These are phyloP conservation scores for Rhizopogon vinicolor DNA, from an alignment of 768 basidiomycete genomes.

Conservation along the genomic window DNA sequence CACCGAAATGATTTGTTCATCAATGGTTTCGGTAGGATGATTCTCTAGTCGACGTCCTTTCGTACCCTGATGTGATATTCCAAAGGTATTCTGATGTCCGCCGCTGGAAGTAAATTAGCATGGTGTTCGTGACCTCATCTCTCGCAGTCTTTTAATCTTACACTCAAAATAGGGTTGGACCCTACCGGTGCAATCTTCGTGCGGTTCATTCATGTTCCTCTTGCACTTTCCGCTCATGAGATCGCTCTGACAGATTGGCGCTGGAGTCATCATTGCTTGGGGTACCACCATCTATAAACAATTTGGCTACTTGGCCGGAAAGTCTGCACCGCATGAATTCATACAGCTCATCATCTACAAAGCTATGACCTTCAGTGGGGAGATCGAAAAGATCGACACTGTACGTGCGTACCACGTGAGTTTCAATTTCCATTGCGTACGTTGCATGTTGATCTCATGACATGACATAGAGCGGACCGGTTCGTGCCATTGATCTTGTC, in stretches of 20 bases:
- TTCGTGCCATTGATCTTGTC: slow-evolving; percentile 23
- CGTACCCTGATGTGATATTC: slow-evolving; percentile 1
- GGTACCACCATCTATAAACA: slow-evolving; percentile 67
- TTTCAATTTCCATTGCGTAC: slow-evolving; percentile 5
- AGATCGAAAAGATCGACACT: slow-evolving; percentile 86
- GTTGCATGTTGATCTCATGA: not conserved
- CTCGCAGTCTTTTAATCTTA: slow-evolving; percentile 1
- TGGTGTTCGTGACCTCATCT: slow-evolving; percentile 62
- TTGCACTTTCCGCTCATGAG: slow-evolving; percentile 1
- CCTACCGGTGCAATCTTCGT: slow-evolving; percentile 76
- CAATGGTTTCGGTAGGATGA: slow-evolving; percentile 61
- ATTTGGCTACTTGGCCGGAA: slow-evolving; percentile 86
- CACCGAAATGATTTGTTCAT: slow-evolving; percentile 92
- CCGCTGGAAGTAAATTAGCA: slow-evolving; percentile 69
- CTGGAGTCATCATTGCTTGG: slow-evolving; percentile 82
- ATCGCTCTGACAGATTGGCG: slow-evolving; percentile 50
- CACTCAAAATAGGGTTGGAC: slow-evolving; percentile 52
- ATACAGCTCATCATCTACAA: slow-evolving; percentile 92
- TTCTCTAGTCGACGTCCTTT: not conserved
- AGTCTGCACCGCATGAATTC: slow-evolving; percentile 89
- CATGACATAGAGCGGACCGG: slow-evolving; percentile 62
- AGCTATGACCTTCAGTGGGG: slow-evolving; percentile 76
- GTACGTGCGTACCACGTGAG: slow-evolving; percentile 89
- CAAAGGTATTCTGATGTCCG: slow-evolving; percentile 76
- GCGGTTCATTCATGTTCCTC: slow-evolving; percentile 20